phyloP scores from a whole-genome alignment of 345 rosid species.

The Moricandia arvensis region DNA sequence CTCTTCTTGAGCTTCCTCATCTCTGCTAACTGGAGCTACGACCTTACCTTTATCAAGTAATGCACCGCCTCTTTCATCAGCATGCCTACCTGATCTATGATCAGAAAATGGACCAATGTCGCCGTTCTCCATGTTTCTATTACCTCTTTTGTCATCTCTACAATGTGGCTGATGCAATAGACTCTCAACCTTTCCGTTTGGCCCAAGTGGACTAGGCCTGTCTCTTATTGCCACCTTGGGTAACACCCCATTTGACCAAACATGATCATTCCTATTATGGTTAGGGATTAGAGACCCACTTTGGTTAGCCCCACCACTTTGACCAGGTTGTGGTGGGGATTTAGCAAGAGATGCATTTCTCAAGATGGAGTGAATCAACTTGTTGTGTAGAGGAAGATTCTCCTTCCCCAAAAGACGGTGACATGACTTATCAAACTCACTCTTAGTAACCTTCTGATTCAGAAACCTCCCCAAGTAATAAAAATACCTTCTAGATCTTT shows the following conservation, averaged over 20 bases:
- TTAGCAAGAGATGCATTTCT: slow-evolving; percentile 77
- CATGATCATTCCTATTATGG: slow-evolving; percentile 57
- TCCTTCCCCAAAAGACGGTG: slow-evolving; percentile 75
- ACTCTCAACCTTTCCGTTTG: slow-evolving; percentile 74
- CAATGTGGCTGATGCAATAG: slow-evolving; percentile 49
- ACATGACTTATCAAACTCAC: slow-evolving; percentile 81
- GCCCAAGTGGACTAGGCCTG: slow-evolving; percentile 77
- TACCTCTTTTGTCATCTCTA: slow-evolving; percentile 51
- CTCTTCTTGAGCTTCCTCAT: slow-evolving; percentile 58
- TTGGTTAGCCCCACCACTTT: too few species aligned
- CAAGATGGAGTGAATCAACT: slow-evolving; percentile 71
- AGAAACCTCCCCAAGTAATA: slow-evolving; percentile 73
- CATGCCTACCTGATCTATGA: slow-evolving; percentile 60
- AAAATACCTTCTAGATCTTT: slow-evolving; percentile 77
- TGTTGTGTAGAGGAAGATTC: slow-evolving; percentile 86
- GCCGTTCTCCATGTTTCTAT: slow-evolving; percentile 56
- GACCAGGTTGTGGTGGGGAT: slow-evolving; percentile 63
- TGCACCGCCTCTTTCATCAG: slow-evolving; percentile 50
- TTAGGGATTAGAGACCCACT: slow-evolving; percentile 45
- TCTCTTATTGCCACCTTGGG: slow-evolving; percentile 68
- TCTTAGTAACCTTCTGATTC: slow-evolving; percentile 78
- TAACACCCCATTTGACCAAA: slow-evolving; percentile 80
- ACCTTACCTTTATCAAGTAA: slow-evolving; percentile 45
- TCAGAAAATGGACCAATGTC: slow-evolving; percentile 60
- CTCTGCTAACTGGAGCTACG: slow-evolving; percentile 37